phyloP scores from a whole-genome alignment of 2,329 filamentous ascomycete species.

The Aspergillus alliaceus region DNA sequence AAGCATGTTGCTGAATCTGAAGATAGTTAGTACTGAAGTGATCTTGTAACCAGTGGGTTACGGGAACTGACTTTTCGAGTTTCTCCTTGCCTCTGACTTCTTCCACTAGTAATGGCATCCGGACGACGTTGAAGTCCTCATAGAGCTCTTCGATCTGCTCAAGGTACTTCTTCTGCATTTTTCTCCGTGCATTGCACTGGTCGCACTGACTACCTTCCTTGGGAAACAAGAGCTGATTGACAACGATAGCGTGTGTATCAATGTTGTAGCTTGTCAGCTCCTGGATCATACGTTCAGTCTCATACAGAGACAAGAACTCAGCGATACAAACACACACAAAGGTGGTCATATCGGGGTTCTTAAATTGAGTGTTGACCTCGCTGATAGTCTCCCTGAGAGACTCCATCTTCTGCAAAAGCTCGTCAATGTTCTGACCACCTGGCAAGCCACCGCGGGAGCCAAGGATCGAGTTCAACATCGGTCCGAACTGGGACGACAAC shows the following conservation, averaged over 20 bases:
- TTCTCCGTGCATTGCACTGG: slow-evolving; percentile 89
- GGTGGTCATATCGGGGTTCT: slow-evolving; percentile 90
- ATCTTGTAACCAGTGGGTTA: background rate
- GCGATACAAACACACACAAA: slow-evolving; percentile 99
- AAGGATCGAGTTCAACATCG: slow-evolving; percentile 90
- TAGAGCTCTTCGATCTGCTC: slow-evolving; percentile 99
- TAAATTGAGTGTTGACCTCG: slow-evolving; percentile 98
- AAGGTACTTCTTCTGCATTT: slow-evolving; percentile 99
- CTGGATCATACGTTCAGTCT: slow-evolving; percentile 99
- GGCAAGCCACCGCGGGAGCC: slow-evolving; percentile 75
- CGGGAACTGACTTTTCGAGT: slow-evolving; percentile 68
- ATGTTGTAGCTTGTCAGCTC: slow-evolving; percentile 91
- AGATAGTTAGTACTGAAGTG: slow-evolving; percentile 14
- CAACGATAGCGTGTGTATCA: slow-evolving; percentile 95
- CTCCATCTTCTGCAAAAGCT: slow-evolving; percentile 94
- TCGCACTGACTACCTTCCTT: slow-evolving; percentile 82
- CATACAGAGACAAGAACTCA: slow-evolving; percentile 93
- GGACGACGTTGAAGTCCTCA: slow-evolving; percentile 98
- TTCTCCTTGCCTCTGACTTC: slow-evolving; percentile 95
- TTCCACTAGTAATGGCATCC: slow-evolving; percentile 94
- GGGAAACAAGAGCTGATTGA: slow-evolving; percentile 96
- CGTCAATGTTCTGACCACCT: slow-evolving; percentile 87
- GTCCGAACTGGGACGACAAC: slow-evolving; percentile 90
- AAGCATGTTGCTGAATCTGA: slow-evolving; percentile 52
- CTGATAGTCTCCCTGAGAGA: slow-evolving; percentile 86